A percentile compares a stretch with the other conserved stretches of the same genome.
These are phyloP conservation scores for Phytophthora aleatoria DNA, from an alignment of 352 stramenopile genomes.

Conservation along the genomic window DNA sequence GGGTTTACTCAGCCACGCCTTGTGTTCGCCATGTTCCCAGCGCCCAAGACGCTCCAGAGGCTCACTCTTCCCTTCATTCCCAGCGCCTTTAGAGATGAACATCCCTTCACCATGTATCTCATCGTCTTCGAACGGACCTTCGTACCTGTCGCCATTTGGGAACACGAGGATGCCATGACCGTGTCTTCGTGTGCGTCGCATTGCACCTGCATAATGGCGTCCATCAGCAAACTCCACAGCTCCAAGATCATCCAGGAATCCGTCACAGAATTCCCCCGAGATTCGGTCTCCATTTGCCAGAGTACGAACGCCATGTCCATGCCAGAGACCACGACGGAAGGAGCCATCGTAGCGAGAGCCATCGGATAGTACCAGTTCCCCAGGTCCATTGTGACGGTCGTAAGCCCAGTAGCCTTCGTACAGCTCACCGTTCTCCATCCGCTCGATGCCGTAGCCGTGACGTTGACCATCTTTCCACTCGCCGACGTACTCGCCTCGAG, in stretches of 20 bases:
- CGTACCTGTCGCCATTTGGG: conserved; percentile 89
- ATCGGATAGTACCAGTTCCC: conserved; percentile 73
- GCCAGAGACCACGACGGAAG: conserved; percentile 75
- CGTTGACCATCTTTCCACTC: conserved; percentile 84
- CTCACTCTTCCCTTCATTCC: conserved; percentile 38
- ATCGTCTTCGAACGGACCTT: conserved; percentile 88
- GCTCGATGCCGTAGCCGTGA: conserved; percentile 82
- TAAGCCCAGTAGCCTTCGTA: conserved; percentile 82
- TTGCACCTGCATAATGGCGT: conserved; percentile 70
- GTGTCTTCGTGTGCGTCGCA: conserved; percentile 63
- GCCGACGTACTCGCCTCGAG: conserved; percentile 79
- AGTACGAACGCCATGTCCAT: conserved; percentile 68
- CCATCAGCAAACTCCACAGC: conserved; percentile 75
- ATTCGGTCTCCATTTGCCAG: conserved; percentile 67
- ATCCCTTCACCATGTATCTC: conserved; percentile 86
- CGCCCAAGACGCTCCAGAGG: conserved; percentile 63
- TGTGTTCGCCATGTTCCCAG: conserved; percentile 70
- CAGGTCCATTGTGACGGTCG: conserved; percentile 70
- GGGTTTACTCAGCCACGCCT: conserved; percentile 67
- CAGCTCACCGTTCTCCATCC: conserved; percentile 71
- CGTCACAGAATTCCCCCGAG: conserved; percentile 56
- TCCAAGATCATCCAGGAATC: conserved; percentile 58
- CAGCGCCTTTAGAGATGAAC: conserved; percentile 43
- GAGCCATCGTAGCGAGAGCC: conserved; percentile 64
- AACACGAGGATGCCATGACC: conserved; percentile 85